Conservation (phyloP, 768 basidiomycete species). For the Scleroderma bovista region DNA sequence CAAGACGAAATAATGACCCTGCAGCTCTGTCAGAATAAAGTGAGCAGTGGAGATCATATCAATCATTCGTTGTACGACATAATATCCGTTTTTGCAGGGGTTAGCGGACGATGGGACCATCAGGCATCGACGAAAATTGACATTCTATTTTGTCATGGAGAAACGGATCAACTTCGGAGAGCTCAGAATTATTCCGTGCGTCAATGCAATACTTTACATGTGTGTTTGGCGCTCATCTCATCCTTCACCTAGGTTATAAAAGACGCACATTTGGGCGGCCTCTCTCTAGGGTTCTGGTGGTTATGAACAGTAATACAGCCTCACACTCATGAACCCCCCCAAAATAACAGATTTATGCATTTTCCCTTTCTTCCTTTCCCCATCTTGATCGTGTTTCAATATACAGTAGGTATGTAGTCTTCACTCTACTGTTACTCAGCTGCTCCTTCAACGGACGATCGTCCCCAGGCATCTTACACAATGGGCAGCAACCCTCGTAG, state of each 20-base stretch:
- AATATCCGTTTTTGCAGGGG: not conserved
- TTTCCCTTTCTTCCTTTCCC: slow-evolving; percentile 3
- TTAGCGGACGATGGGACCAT: not conserved
- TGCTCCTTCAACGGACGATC: slow-evolving; percentile 74
- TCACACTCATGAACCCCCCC: no score
- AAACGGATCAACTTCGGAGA: slow-evolving; percentile 96
- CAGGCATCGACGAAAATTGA: no score
- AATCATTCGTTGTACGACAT: slow-evolving; percentile 58
- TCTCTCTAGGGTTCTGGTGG: no score
- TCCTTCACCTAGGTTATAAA: slow-evolving; percentile 74
- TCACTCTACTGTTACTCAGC: not conserved
- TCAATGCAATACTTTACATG: not conserved
- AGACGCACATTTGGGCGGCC: slow-evolving; percentile 54
- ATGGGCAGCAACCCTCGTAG: slow-evolving; percentile 92
- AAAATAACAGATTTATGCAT: slow-evolving; percentile 23
- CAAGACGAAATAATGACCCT: no score
- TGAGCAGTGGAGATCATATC: slow-evolving; percentile 91
- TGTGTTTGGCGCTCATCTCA: not conserved
- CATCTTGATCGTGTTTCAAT: slow-evolving; percentile 26
- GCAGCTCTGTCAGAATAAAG: slow-evolving; percentile 93
- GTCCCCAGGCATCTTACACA: slow-evolving; percentile 95
- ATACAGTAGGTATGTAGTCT: no score
- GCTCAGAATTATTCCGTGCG: slow-evolving; percentile 81
- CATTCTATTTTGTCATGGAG: slow-evolving; percentile 92
- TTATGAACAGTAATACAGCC: slow-evolving; percentile 41